Percentiles rank a stretch among this genome's conserved stretches.
Evolutionary conservation across 2,329 filamentous ascomycete genomes (phyloP).

Genomic region (Massarina eburnea): DNA sequence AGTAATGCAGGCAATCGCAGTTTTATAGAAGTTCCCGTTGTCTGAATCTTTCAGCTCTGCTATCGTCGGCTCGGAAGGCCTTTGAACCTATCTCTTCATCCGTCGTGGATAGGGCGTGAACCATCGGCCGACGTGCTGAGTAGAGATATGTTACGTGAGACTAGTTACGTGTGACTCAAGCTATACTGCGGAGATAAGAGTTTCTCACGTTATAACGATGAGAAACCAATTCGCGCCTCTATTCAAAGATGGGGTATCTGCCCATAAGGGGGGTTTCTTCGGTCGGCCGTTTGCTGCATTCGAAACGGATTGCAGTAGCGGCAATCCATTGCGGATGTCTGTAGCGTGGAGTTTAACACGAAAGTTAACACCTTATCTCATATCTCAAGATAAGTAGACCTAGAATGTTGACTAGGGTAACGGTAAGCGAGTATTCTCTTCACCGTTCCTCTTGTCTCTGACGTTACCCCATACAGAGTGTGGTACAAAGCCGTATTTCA

Average conservation of each 20-base stretch:
- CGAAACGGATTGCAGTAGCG: slow-evolving; percentile 24
- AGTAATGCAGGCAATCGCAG: not conserved
- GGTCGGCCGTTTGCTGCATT: slow-evolving; percentile 3
- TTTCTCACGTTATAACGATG: not conserved
- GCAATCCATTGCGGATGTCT: slow-evolving; percentile 10
- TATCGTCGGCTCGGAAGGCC: not conserved
- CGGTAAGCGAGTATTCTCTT: not conserved
- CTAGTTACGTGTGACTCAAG: not conserved
- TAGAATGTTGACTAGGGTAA: not conserved
- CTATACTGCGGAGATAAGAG: not conserved
- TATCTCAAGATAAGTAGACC: slow-evolving; percentile 8
- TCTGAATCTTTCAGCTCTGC: not conserved
- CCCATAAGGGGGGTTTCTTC: not conserved
- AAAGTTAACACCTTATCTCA: slow-evolving; percentile 11
- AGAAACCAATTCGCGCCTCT: not conserved
- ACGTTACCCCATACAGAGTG: no score
- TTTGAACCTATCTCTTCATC: not conserved
- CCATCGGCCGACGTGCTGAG: not conserved
- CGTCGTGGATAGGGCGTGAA: not conserved
- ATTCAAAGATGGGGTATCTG: not conserved
- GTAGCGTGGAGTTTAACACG: slow-evolving; percentile 22
- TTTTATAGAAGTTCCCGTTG: not conserved
- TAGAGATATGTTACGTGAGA: not conserved
- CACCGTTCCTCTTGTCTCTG: not conserved
- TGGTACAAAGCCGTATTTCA: no score